Evolutionary conservation across 2,329 filamentous ascomycete species (phyloP).

Genomic region (Mycosphaerella arachidis): DNA sequence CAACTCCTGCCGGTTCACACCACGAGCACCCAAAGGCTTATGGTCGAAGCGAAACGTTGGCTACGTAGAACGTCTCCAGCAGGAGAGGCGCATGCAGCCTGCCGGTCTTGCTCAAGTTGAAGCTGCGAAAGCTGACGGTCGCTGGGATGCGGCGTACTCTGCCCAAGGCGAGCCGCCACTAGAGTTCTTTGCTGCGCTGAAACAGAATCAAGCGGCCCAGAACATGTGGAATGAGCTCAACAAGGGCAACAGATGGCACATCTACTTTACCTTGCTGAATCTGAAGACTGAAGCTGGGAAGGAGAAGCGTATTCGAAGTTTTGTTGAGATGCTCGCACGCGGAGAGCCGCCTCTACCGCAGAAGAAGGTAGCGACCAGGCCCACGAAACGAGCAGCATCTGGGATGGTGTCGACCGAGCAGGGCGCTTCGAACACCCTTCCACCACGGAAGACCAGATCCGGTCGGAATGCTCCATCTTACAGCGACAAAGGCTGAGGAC

Average conservation of each 20-base stretch:
- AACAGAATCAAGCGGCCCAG: conserved; percentile 34
- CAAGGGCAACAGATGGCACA: conserved; percentile 45
- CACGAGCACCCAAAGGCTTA: conserved; percentile 50
- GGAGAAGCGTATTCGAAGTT: conserved; percentile 39
- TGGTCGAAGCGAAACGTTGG: conserved; percentile 60
- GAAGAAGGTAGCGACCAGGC: conserved; percentile 1
- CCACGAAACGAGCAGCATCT: not conserved
- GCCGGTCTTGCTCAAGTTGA: conserved; percentile 50
- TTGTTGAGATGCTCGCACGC: conserved; percentile 18
- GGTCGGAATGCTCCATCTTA: conserved; percentile 5
- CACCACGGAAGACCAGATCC: not conserved
- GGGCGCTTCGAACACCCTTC: not conserved
- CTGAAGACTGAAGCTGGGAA: conserved; percentile 31
- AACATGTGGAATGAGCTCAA: conserved; percentile 43
- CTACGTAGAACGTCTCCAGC: conserved; percentile 45
- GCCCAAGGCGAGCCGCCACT: conserved; percentile 45
- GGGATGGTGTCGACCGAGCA: not conserved
- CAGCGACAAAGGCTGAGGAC: not conserved
- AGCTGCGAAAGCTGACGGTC: conserved; percentile 53
- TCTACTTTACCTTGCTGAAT: conserved; percentile 46
- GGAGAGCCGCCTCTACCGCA: conserved; percentile 16
- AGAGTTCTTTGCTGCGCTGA: conserved; percentile 47
- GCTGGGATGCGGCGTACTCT: conserved; percentile 56
- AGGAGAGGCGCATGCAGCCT: conserved; percentile 47
- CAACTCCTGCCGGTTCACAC: conserved; percentile 57